Conservation (phyloP, 768 basidiomycete species). For the Podaxis sp. region DNA sequence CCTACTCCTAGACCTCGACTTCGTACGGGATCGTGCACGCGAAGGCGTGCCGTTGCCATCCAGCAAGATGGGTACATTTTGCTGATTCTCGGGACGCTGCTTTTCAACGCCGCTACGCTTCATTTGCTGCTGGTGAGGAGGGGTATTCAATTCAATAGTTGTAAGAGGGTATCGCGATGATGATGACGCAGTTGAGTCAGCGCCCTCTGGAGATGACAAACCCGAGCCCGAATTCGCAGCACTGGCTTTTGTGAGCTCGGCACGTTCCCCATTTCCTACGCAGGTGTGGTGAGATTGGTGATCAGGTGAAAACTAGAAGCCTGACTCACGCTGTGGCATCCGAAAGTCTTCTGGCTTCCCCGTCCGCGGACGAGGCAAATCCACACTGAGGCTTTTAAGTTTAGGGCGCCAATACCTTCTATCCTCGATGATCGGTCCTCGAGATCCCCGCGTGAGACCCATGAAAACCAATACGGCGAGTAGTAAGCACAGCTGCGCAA, state of each 20-base stretch:
- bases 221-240: slow-evolving; percentile 35
- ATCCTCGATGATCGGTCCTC: slow-evolving; percentile 32
- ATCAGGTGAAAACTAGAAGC: neutral
- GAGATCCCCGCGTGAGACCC: slow-evolving; percentile 77
- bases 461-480: slow-evolving; percentile 85
- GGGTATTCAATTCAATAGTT: slow-evolving; percentile 1
- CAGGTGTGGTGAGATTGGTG: neutral
- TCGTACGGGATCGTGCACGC: neutral
- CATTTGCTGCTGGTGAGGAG: neutral
- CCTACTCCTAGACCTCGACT: slow-evolving; percentile 5
- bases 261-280: slow-evolving; percentile 15
- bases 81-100: neutral
- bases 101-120: neutral
- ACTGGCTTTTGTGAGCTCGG: slow-evolving; percentile 24
- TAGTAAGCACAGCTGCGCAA: slow-evolving; percentile 84
- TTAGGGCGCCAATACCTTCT: slow-evolving; percentile 48
- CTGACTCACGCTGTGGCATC: slow-evolving; percentile 1
- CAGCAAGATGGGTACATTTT: neutral
- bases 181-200: slow-evolving; percentile 16
- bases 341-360: slow-evolving; percentile 20
- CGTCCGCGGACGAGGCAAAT: slow-evolving; percentile 41
- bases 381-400: slow-evolving; percentile 56
- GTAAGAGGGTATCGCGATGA: neutral
- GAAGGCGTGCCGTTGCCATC: neutral
- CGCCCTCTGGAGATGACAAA: slow-evolving; percentile 42